phyloP scores from a whole-genome alignment of 139 green algal species.

The Chlamydomonas urium region DNA sequence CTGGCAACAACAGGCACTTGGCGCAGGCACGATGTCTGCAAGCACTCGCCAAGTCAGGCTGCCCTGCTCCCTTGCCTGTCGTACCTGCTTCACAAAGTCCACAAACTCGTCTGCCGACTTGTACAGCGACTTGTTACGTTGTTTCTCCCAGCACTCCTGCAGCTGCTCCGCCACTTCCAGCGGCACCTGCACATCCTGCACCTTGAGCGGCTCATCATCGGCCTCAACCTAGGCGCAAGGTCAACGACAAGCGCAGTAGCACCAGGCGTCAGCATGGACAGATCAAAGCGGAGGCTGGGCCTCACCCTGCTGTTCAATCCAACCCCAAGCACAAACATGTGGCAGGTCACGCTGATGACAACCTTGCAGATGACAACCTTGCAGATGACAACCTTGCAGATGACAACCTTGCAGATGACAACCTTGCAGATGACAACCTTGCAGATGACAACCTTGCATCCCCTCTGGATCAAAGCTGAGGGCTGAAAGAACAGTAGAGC shows the following conservation, averaged over 20 bases:
- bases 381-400: no score
- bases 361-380: no score
- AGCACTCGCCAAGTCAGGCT: no score
- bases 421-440: no score
- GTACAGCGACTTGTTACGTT: slow-evolving; percentile 2
- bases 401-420: no score
- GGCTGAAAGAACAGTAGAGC: no score
- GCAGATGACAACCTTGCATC: no score
- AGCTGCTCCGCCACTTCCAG: not conserved
- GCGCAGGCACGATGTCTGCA: no score
- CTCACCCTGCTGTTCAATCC: not conserved
- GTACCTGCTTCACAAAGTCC: slow-evolving; percentile 9
- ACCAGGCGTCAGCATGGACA: not conserved
- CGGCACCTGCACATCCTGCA: not conserved
- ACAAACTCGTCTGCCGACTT: slow-evolving; percentile 1
- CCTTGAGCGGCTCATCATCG: slow-evolving; percentile 7
- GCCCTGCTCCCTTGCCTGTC: not conserved
- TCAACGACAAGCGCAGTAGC: slow-evolving; percentile 65
- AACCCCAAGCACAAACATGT: no score
- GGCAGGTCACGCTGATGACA: no score
- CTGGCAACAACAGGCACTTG: no score
- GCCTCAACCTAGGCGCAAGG: slow-evolving; percentile 66
- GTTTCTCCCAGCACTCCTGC: not conserved
- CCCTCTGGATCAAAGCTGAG: no score
- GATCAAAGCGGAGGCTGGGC: not conserved